Base-by-base conservation (phyloP, 352 stramenopile genomes). In the Phytophthora pini region DNA sequence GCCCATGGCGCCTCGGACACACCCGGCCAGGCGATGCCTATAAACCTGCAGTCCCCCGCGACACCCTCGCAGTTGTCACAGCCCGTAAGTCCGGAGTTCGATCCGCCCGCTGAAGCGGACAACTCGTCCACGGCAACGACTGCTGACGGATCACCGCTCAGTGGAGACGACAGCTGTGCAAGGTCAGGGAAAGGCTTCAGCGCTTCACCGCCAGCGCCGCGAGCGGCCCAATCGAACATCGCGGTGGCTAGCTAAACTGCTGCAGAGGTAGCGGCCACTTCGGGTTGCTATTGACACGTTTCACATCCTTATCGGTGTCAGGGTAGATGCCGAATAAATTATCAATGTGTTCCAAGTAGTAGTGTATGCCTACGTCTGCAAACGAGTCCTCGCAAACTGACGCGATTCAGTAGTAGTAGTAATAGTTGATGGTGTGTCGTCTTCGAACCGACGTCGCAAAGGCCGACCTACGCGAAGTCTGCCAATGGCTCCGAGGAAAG, bases 31-130 rank as follows among this genome's bases (percentile, higher is more conserved):
- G 61, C 80, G 27, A 76, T 85, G 68, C 51, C 65, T 5, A 58
- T 76, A 41, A 88, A 78, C 45, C 57, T 90, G 45, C 65, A 84
- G 46, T 92, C 83, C 5, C 81, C 83, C 11, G 81, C 68, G n/a
- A 80, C 76, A 24, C 79, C 79, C 2, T 65, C 76, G 36, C 47
- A 75, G 2, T 29, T 81, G 15, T 70, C 64, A 45, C 77, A 80
- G 38, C 72, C 68, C 44, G 61, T 73, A 47, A 89, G 79, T 26
- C 72, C 69, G 2, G 75, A 76, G 3, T 78, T 75, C 36, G 32
- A 55, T 8, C 39, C 64, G 36, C 55, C 73, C 41, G 46, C 56
- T 52, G 76, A 80, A 15, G 39, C 41, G 0, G 74, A 80, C 27
- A 72, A 76, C 55, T 54, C 50, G 38, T 84, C 75, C 27, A 80